Conservation (phyloP, 129 eudicot species). For the Silybum marianum region DNA sequence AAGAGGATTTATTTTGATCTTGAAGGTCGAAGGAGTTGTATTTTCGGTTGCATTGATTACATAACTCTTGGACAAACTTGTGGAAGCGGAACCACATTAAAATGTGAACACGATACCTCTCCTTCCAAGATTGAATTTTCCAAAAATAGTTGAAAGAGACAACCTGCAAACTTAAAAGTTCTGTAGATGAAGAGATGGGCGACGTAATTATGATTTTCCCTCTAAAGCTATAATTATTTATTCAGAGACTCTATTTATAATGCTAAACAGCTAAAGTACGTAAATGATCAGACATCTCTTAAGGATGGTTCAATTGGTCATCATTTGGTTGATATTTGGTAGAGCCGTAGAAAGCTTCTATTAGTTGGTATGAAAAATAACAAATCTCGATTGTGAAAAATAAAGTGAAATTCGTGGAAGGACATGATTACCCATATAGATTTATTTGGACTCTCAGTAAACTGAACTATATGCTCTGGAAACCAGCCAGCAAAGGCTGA, state of each 20-base stretch:
- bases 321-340: not conserved
- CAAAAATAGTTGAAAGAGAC: not conserved
- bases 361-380: not conserved
- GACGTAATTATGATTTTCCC: not conserved
- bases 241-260: not conserved
- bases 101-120: not conserved
- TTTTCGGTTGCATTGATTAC: not conserved
- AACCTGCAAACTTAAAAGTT: not conserved
- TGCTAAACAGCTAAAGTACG: not conserved
- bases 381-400: not conserved
- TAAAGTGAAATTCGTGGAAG: not conserved
- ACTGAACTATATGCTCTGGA: not conserved
- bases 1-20: not conserved
- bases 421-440: not conserved
- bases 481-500: not conserved
- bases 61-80: not conserved
- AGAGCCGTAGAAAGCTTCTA: not conserved
- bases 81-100: not conserved
- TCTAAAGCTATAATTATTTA: not conserved
- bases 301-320: conserved; percentile 1
- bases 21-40: not conserved
- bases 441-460: not conserved
- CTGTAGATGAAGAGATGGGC: not conserved
- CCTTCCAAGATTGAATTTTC: not conserved
- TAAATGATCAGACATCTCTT: not conserved